These are phyloP conservation scores for Catharanthus roseus DNA, from an alignment of 257 asterid species.

Conservation along the genomic window DNA sequence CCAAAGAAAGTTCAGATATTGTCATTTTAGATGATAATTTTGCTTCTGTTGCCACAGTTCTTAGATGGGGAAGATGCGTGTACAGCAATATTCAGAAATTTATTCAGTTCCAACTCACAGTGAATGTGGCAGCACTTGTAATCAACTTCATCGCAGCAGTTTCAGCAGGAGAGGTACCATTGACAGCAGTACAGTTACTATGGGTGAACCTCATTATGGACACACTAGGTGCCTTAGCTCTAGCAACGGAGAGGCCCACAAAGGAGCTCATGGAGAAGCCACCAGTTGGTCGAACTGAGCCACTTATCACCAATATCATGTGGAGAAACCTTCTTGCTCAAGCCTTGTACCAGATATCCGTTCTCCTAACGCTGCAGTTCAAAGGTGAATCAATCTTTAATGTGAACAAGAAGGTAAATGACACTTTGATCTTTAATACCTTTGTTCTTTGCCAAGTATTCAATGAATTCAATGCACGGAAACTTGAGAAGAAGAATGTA, in stretches of 20 bases:
- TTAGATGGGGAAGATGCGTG: conserved; percentile 50
- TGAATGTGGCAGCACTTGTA: conserved; percentile 43
- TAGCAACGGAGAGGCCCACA: conserved; percentile 46
- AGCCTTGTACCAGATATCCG: conserved; percentile 32
- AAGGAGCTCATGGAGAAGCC: conserved; percentile 38
- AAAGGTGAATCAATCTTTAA: conserved; percentile 31
- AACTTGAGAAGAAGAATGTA: conserved; percentile 51
- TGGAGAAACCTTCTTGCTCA: conserved; percentile 49
- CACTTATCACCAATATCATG: conserved; percentile 42
- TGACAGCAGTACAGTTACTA: conserved; percentile 59
- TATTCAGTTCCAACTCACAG: conserved; percentile 66
- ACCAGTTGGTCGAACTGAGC: conserved; percentile 38
- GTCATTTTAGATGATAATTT: conserved; percentile 65
- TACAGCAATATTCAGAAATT: conserved; percentile 62
- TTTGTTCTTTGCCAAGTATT: conserved; percentile 58
- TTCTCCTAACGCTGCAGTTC: conserved; percentile 35
- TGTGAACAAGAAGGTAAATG: conserved; percentile 29
- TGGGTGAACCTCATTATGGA: conserved; percentile 50
- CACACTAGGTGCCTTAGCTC: conserved; percentile 45
- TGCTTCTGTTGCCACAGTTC: conserved; percentile 50
- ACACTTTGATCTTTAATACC: conserved; percentile 51
- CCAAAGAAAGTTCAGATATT: conserved; percentile 65
- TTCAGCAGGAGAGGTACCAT: conserved; percentile 56
- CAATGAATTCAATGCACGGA: conserved; percentile 56
- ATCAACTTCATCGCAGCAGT: conserved; percentile 59